A percentile compares a stretch with the other conserved stretches of the same genome.
phyloP scores from a whole-genome alignment of 208 protist genomes.

The Leishmania arabica region DNA sequence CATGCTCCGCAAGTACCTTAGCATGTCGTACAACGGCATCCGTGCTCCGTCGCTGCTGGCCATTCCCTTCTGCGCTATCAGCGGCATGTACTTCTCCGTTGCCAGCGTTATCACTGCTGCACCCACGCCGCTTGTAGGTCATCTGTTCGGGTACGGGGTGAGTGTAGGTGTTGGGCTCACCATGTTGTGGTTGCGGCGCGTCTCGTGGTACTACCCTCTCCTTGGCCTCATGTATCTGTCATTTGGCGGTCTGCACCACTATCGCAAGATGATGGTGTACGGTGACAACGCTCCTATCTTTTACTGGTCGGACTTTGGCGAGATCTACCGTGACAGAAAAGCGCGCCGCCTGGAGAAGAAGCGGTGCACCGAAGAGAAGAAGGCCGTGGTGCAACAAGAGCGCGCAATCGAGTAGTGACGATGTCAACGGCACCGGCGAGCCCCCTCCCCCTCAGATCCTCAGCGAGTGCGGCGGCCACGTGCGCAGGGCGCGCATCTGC shows the following conservation, averaged over 20 bases:
- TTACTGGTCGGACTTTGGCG: conserved; percentile 75
- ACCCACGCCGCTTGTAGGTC: conserved; percentile 57
- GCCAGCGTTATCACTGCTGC: conserved; percentile 71
- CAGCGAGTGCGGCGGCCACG: background rate
- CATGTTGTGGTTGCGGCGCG: conserved; percentile 66
- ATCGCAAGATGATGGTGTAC: conserved; percentile 86
- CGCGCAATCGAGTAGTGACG: conserved; percentile 15
- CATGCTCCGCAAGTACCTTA: conserved; percentile 67
- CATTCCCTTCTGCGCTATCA: conserved; percentile 81
- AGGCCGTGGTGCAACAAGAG: background rate
- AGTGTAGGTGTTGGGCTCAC: conserved; percentile 68
- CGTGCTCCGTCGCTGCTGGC: conserved; percentile 66
- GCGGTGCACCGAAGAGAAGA: conserved; percentile 18
- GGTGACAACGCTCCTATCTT: conserved; percentile 86
- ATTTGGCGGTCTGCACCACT: conserved; percentile 87
- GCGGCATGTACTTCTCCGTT: conserved; percentile 69
- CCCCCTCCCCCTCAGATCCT: background rate
- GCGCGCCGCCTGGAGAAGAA: conserved; percentile 14
- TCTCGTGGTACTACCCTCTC: conserved; percentile 90
- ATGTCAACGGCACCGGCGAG: background rate
- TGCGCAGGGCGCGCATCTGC: background rate
- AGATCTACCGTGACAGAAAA: conserved; percentile 35
- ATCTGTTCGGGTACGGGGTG: conserved; percentile 69
- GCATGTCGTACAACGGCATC: conserved; percentile 84
- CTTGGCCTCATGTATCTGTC: conserved; percentile 76